Base-by-base conservation (phyloP, 2,329 filamentous ascomycete species). In the Orbilia ellipsospora region DNA sequence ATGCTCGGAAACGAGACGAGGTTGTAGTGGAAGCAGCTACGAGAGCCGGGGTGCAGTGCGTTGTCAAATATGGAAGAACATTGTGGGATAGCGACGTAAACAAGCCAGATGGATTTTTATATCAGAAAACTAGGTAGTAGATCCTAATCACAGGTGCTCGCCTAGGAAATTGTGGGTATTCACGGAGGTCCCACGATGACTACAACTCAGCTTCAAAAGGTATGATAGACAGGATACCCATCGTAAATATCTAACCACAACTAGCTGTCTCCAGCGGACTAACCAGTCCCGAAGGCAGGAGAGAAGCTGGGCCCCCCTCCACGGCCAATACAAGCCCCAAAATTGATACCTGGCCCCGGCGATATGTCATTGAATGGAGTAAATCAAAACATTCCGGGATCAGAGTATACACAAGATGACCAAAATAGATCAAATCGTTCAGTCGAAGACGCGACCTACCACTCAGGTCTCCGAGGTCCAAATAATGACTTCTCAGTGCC, bases 151-250 rank as follows among this genome's bases (percentile, higher is more conserved):
- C 42, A 12, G 57, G 44, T 40, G 4, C n/a, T 23, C 26, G 1
- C 15, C 15, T 59, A 70, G 66, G 66, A 70, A 23, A 79, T 94
- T 36, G 89, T 92, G 5, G 84, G 86, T 59, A 84, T 86, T 61
- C 88, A 93, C 80, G 84, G 86, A 16, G 88, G 88, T 0, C 90
- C 91, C 0, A 92, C 90, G 1, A 92, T 93, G 90, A 91, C 87
- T 68, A 91, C 91, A 26, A 83, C 83, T 0, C 90, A 92, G 80
- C 85, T 93, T 0, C 86, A 90, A 79, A 83, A 85, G 55, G 36
- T 59, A 44, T 45, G 18, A 52, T 23, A 23, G 4, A 36, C 10
- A 10, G 31, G 10, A 36, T 36, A 6, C 31, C 31, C 1, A 7
- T 36, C 31, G 8, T 7, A 36, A 1, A 36, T 36, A 36, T 36